These are phyloP conservation scores for Nemania sp. DNA, from an alignment of 2,329 filamentous ascomycete species.

Conservation along the genomic window DNA sequence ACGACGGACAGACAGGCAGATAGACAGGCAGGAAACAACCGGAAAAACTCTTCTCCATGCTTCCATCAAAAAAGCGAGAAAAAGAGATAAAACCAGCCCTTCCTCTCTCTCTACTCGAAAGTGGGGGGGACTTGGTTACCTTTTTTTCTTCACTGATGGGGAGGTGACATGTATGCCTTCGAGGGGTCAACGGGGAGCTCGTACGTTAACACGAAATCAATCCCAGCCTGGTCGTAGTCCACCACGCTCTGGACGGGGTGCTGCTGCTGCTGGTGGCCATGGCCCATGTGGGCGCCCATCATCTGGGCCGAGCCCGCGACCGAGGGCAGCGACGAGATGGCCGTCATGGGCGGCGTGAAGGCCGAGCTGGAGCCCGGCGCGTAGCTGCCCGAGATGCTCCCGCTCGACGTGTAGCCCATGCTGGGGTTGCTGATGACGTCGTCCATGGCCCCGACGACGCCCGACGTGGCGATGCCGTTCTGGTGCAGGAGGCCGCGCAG, in stretches of 20 bases:
- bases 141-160: slow-evolving; percentile 62
- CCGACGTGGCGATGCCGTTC: slow-evolving; percentile 60
- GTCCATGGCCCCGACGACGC: slow-evolving; percentile 53
- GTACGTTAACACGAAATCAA: slow-evolving; percentile 94
- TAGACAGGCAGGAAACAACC: too few relatives aligned
- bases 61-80: slow-evolving; percentile 37
- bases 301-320: slow-evolving; percentile 52
- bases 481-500: slow-evolving; percentile 70
- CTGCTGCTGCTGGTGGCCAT: too few relatives aligned
- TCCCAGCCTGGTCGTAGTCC: slow-evolving; percentile 85
- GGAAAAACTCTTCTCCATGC: slow-evolving; percentile 42
- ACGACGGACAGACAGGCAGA: slow-evolving; percentile 24
- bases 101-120: slow-evolving; percentile 40
- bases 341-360: slow-evolving; percentile 62
- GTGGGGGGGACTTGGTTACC: slow-evolving; percentile 40
- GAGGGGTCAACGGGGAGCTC: slow-evolving; percentile 66
- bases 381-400: slow-evolving; percentile 74
- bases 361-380: slow-evolving; percentile 59
- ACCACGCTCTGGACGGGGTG: slow-evolving; percentile 57
- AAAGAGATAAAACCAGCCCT: slow-evolving; percentile 43
- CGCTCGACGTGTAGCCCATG: slow-evolving; percentile 62
- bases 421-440: slow-evolving; percentile 62
- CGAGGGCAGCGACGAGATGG: slow-evolving; percentile 58
- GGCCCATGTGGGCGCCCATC: slow-evolving; percentile 51
- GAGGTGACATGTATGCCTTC: slow-evolving; percentile 75